Evolutionary conservation across 805 yeast species (phyloP).

Genomic region (Millerago galiae): DNA sequence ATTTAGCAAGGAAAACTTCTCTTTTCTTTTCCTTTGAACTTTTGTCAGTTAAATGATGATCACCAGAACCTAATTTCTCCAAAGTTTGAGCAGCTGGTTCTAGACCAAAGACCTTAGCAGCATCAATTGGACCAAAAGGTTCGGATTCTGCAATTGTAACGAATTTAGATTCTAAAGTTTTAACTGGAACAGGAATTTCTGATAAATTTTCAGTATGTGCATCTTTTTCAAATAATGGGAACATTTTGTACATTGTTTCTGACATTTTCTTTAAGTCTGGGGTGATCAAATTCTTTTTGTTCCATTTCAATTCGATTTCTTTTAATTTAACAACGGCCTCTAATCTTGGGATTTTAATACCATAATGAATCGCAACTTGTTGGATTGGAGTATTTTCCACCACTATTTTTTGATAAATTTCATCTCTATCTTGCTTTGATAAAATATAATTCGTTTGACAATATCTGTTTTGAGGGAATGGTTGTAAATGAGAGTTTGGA

Average conservation of each 20-base stretch:
- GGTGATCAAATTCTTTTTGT: slow-evolving; percentile 41
- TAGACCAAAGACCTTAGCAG: slow-evolving; percentile 74
- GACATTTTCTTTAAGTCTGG: slow-evolving; percentile 56
- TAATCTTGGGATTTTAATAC: slow-evolving; percentile 76
- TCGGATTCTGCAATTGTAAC: slow-evolving; percentile 88
- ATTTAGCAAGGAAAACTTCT: slow-evolving; percentile 44
- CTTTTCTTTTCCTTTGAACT: slow-evolving; percentile 19
- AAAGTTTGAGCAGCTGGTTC: slow-evolving; percentile 85
- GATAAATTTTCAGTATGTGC: slow-evolving; percentile 65
- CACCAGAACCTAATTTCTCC: slow-evolving; percentile 57
- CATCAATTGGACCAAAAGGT: slow-evolving; percentile 94
- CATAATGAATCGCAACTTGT: slow-evolving; percentile 70
- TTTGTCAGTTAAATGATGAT: slow-evolving; percentile 34
- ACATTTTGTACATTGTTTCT: slow-evolving; percentile 63
- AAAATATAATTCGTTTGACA: slow-evolving; percentile 64
- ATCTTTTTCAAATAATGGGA: slow-evolving; percentile 59
- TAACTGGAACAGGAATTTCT: slow-evolving; percentile 89
- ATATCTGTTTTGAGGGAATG: slow-evolving; percentile 73
- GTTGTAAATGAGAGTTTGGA: slow-evolving; percentile 39
- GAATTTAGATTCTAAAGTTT: slow-evolving; percentile 76
- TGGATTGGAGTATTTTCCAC: slow-evolving; percentile 53
- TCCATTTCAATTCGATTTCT: slow-evolving; percentile 58
- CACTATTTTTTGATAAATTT: slow-evolving; percentile 51
- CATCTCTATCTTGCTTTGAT: slow-evolving; percentile 49
- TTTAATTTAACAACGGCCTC: slow-evolving; percentile 79